phyloP scores from a whole-genome alignment of 2,329 filamentous ascomycete species.

The Colletotrichum abscissum region DNA sequence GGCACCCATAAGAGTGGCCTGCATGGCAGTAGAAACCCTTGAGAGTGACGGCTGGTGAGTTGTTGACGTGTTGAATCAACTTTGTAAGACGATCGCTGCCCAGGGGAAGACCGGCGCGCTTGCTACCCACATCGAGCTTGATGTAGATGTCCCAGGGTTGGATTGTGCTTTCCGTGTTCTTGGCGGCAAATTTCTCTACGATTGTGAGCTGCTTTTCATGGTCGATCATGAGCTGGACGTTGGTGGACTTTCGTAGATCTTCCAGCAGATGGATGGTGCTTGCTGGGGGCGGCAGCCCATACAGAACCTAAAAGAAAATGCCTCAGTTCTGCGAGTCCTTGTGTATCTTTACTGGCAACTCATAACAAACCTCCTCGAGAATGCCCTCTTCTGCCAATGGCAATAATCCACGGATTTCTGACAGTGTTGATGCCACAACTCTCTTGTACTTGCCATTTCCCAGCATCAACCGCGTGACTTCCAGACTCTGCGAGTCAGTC shows the following conservation, averaged over 20 bases:
- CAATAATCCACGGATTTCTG: slow-evolving; percentile 51
- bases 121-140: slow-evolving; percentile 51
- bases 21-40: slow-evolving; percentile 53
- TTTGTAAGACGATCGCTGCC: slow-evolving; percentile 40
- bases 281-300: slow-evolving; percentile 52
- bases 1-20: slow-evolving; percentile 49
- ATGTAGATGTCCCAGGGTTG: slow-evolving; percentile 49
- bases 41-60: slow-evolving; percentile 44
- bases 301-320: slow-evolving; percentile 43
- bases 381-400: slow-evolving; percentile 52
- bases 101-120: slow-evolving; percentile 46
- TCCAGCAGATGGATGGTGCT: slow-evolving; percentile 45
- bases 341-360: background rate
- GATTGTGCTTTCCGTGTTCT: background rate
- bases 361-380: slow-evolving; percentile 48
- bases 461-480: slow-evolving; percentile 54
- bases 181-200: slow-evolving; percentile 40
- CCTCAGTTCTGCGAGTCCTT: background rate
- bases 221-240: slow-evolving; percentile 51
- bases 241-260: slow-evolving; percentile 42
- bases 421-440: slow-evolving; percentile 53
- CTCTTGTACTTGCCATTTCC: slow-evolving; percentile 48
- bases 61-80: slow-evolving; percentile 42
- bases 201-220: slow-evolving; percentile 46
- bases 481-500: slow-evolving; percentile 42